phyloP scores from a whole-genome alignment of 345 rosid genomes.

The Murraya paniculata region DNA sequence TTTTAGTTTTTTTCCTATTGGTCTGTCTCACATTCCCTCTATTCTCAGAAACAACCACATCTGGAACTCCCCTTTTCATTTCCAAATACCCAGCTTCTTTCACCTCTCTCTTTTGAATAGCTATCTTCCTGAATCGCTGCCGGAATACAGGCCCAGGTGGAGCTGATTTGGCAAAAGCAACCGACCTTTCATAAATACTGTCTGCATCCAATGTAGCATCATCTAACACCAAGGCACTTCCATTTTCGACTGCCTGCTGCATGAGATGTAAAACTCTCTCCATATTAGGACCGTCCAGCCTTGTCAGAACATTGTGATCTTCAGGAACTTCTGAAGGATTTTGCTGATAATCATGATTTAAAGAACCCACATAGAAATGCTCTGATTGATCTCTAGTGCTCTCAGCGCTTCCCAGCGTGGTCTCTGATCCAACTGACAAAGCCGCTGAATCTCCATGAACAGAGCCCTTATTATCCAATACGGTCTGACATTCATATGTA shows the following conservation, averaged over 20 bases:
- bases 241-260: constrained; percentile 72
- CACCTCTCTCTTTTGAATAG: constrained; percentile 33
- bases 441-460: constrained; percentile 19
- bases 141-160: constrained; percentile 59
- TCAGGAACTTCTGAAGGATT: constrained; percentile 27
- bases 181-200: constrained; percentile 45
- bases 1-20: constrained; percentile 15
- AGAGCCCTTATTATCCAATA: neutral
- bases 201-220: constrained; percentile 57
- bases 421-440: constrained; percentile 3
- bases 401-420: constrained; percentile 6
- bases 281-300: constrained; percentile 20
- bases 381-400: constrained; percentile 4
- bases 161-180: constrained; percentile 56
- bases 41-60: neutral
- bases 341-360: constrained; percentile 5
- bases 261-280: constrained; percentile 45
- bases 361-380: constrained; percentile 9
- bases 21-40: constrained; percentile 22
- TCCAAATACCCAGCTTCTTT: constrained; percentile 25
- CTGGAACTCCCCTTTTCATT: constrained; percentile 19
- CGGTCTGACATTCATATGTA: constrained; percentile 14
- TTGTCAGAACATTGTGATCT: constrained; percentile 19
- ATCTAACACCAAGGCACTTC: constrained; percentile 59
- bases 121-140: constrained; percentile 34